These are phyloP conservation scores for Neurospora pannonica DNA, from an alignment of 495 filamentous ascomycete species.

Conservation along the genomic window DNA sequence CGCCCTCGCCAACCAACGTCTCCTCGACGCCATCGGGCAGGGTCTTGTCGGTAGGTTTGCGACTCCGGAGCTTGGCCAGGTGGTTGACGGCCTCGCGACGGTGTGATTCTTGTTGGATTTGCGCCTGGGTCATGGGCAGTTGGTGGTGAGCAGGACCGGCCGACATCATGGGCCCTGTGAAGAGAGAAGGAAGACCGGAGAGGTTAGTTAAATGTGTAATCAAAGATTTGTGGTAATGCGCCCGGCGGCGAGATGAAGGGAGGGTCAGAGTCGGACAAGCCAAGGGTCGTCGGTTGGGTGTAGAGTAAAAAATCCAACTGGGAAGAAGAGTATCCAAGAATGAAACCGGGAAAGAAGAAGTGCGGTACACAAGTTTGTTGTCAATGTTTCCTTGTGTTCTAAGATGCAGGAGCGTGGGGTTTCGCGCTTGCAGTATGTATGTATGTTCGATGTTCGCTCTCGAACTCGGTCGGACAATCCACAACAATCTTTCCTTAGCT, in stretches of 20 bases:
- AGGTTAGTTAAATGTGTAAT: neutral
- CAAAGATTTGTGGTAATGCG: neutral
- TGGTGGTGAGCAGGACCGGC: conserved; percentile 18
- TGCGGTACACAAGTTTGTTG: neutral
- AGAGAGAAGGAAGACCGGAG: neutral
- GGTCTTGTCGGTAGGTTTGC: conserved; percentile 87
- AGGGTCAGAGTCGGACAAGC: neutral
- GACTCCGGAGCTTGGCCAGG: conserved; percentile 62
- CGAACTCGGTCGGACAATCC: neutral
- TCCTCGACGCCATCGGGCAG: conserved; percentile 85
- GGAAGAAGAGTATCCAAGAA: neutral
- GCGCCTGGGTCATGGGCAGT: conserved; percentile 50
- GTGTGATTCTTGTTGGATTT: conserved; percentile 47
- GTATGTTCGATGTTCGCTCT: neutral
- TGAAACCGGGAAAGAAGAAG: neutral
- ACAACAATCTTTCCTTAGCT: neutral
- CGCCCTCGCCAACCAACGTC: conserved; percentile 53
- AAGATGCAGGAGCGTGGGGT: conserved; percentile 1
- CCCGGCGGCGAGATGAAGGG: neutral
- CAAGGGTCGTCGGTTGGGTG: neutral
- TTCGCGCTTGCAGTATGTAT: neutral
- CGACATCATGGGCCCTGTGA: conserved; percentile 24
- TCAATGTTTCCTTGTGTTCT: conserved; percentile 6
- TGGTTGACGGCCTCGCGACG: conserved; percentile 48
- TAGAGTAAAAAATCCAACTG: neutral